phyloP scores from a whole-genome alignment of 805 yeast species.

The Candida rishiriensis region DNA sequence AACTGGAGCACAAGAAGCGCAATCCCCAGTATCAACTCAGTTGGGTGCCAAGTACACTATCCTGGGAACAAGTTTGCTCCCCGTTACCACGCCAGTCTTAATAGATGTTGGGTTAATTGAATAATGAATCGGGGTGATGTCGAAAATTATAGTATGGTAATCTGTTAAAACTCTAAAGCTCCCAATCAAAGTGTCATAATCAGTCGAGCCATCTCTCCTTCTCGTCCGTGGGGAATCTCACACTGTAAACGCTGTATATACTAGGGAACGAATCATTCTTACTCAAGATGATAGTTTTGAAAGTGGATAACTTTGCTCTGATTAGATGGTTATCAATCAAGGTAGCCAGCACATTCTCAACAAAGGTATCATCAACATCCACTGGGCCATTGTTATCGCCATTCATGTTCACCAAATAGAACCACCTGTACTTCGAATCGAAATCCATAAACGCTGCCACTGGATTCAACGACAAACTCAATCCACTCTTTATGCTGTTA shows the following conservation, averaged over 20 bases:
- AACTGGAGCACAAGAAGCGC: no score
- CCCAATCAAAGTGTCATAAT: neutral
- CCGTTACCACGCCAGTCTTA: no score
- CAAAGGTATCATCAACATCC: constrained; percentile 34
- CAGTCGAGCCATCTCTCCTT: constrained; percentile 29
- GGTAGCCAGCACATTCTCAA: constrained; percentile 47
- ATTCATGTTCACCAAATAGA: constrained; percentile 13
- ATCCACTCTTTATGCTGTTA: constrained; percentile 19
- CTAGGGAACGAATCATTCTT: constrained; percentile 28
- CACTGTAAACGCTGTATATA: constrained; percentile 15
- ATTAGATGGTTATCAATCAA: constrained; percentile 51
- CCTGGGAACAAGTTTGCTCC: no score
- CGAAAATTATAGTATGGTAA: no score
- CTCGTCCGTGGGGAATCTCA: constrained; percentile 16
- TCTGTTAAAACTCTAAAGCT: neutral
- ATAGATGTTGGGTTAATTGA: neutral
- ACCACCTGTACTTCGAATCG: constrained; percentile 10
- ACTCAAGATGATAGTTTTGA: constrained; percentile 24
- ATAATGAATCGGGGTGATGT: neutral
- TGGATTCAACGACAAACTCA: constrained; percentile 20
- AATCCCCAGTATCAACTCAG: no score
- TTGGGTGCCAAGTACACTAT: no score
- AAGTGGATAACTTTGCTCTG: constrained; percentile 43
- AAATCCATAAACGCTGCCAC: constrained; percentile 5
- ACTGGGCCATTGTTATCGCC: neutral